These are phyloP conservation scores for Zopfochytrium polystomum DNA, from an alignment of 371 early-diverging fungal species.

Conservation along the genomic window DNA sequence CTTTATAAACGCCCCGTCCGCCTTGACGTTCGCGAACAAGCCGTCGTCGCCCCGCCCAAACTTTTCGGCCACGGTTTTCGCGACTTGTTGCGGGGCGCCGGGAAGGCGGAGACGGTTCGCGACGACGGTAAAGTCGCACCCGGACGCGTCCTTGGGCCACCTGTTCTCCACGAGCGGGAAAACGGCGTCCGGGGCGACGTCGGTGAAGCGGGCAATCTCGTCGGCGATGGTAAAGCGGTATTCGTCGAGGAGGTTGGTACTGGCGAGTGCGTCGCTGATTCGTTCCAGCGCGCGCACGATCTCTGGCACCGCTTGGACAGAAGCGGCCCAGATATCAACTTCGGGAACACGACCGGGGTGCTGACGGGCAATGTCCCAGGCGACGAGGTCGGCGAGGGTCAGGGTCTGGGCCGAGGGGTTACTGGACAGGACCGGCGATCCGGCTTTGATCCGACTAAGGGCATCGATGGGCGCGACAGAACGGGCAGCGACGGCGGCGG, in stretches of 20 bases:
- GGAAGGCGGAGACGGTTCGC: constrained; percentile 80
- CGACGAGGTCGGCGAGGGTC: constrained; percentile 38
- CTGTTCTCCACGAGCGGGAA: constrained; percentile 26
- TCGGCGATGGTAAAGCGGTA: constrained; percentile 33
- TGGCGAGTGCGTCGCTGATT: constrained; percentile 11
- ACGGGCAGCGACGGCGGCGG: constrained; percentile 1
- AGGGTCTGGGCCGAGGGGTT: constrained; percentile 3
- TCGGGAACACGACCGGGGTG: neutral
- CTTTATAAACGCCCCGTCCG: constrained; percentile 82
- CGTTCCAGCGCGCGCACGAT: constrained; percentile 22
- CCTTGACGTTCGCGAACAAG: constrained; percentile 52
- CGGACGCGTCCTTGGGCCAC: constrained; percentile 27
- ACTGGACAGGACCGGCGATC: constrained; percentile 2
- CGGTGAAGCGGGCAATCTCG: constrained; percentile 31
- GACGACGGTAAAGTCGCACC: constrained; percentile 56
- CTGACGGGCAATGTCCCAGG: constrained; percentile 36
- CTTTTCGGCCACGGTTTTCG: constrained; percentile 40
- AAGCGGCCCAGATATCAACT: constrained; percentile 20
- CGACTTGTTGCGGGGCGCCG: constrained; percentile 79
- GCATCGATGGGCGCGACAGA: constrained; percentile 1
- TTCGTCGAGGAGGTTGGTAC: constrained; percentile 26
- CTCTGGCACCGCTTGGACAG: constrained; percentile 16
- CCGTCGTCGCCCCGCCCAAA: constrained; percentile 40
- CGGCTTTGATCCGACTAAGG: constrained; percentile 11
- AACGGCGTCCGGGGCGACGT: constrained; percentile 4